phyloP scores from a whole-genome alignment of 2,329 filamentous ascomycete genomes.

The Hypoxylon sp. region DNA sequence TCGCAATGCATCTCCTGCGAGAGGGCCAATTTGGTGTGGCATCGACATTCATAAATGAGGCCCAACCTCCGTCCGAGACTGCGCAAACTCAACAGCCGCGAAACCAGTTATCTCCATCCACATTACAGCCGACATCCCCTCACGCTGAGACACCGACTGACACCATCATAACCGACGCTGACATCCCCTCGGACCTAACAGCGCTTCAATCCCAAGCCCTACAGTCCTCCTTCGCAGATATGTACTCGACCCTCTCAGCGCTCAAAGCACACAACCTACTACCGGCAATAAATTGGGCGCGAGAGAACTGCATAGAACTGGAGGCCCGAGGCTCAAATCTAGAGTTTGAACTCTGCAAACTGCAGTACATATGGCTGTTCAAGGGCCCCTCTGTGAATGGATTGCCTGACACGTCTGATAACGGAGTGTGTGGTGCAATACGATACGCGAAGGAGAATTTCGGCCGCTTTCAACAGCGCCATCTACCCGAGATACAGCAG shows the following conservation, averaged over 20 bases:
- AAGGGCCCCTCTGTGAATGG: slow-evolving; percentile 71
- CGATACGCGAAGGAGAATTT: slow-evolving; percentile 84
- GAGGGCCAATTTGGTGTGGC: slow-evolving; percentile 95
- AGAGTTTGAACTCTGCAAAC: slow-evolving; percentile 91
- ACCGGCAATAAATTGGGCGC: slow-evolving; percentile 91
- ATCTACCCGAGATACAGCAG: slow-evolving; percentile 84
- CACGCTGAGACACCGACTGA: slow-evolving; percentile 45
- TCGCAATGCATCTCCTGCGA: slow-evolving; percentile 95
- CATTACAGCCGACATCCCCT: slow-evolving; percentile 32
- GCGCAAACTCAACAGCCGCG: slow-evolving; percentile 15
- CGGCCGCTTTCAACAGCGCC: slow-evolving; percentile 78
- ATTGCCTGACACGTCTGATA: slow-evolving; percentile 64
- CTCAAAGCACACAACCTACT: slow-evolving; percentile 81
- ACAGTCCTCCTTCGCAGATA: slow-evolving; percentile 85
- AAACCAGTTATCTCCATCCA: slow-evolving; percentile 51
- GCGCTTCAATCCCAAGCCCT: slow-evolving; percentile 76
- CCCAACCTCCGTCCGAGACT: slow-evolving; percentile 55
- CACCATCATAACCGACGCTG: slow-evolving; percentile 51
- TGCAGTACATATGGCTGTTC: slow-evolving; percentile 93
- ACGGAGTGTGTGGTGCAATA: slow-evolving; percentile 76
- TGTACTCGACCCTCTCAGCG: slow-evolving; percentile 90
- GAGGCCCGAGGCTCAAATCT: slow-evolving; percentile 90
- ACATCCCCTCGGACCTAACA: slow-evolving; percentile 65
- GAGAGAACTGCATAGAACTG: slow-evolving; percentile 76
- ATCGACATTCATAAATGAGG: slow-evolving; percentile 85